Percentiles rank a stretch among this genome's conserved stretches.
Conservation (phyloP, 306 rosid species). For the Cercis canadensis region DNA sequence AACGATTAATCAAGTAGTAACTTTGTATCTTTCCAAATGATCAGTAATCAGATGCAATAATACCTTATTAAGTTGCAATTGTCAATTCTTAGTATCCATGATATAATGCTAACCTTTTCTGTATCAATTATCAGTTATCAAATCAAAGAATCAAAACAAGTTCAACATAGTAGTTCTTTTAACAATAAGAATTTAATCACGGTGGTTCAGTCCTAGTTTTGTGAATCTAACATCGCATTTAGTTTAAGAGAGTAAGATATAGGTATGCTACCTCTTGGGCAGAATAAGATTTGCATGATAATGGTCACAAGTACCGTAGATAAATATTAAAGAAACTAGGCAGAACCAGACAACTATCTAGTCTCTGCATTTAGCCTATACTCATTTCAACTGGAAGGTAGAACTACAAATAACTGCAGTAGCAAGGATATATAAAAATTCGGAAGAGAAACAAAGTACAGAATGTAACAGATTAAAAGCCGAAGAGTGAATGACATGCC, state of each 20-base stretch:
- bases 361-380: too few species aligned
- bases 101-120: not conserved
- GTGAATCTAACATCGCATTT: slow-evolving; percentile 11
- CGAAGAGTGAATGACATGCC: too few species aligned
- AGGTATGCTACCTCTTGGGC: too few species aligned
- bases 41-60: too few species aligned
- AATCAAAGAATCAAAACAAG: not conserved
- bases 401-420: too few species aligned
- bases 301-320: not conserved
- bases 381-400: too few species aligned
- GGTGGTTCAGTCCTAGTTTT: not conserved
- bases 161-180: not conserved
- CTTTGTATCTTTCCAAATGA: not conserved
- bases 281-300: not conserved
- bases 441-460: too few species aligned
- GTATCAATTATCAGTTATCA: slow-evolving; percentile 10
- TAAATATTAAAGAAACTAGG: not conserved
- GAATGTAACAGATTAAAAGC: too few species aligned
- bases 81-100: slow-evolving; percentile 8
- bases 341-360: slow-evolving; percentile 19
- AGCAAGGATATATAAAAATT: too few species aligned
- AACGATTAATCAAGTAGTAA: slow-evolving; percentile 30
- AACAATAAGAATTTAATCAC: slow-evolving; percentile 6
- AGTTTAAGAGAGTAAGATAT: too few species aligned
- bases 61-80: slow-evolving; percentile 7